A percentile compares a stretch with the other conserved stretches of the same genome.
These are phyloP conservation scores for Ophiorrhiza pumila DNA, from an alignment of 257 asterid genomes.

Conservation along the genomic window DNA sequence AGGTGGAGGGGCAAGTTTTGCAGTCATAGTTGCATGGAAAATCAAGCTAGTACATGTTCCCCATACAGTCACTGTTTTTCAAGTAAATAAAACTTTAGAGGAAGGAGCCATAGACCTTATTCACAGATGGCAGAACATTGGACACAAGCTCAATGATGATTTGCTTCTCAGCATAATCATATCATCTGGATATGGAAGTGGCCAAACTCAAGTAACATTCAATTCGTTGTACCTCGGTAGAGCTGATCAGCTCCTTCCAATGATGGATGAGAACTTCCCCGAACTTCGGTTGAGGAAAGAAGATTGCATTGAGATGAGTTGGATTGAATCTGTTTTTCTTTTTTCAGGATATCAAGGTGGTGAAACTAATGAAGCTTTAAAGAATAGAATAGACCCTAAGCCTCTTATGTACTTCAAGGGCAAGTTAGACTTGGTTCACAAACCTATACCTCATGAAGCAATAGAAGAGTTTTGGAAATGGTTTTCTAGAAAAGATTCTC, in stretches of 20 bases:
- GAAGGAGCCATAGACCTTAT: constrained; percentile 23
- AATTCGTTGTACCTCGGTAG: constrained; percentile 38
- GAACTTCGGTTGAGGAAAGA: constrained; percentile 40
- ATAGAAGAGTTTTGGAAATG: constrained; percentile 21
- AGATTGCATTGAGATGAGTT: too few relatives aligned
- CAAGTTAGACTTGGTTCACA: constrained; percentile 40
- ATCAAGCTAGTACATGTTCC: constrained; percentile 44
- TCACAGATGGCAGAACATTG: constrained; percentile 37
- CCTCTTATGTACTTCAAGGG: constrained; percentile 45
- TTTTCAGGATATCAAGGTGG: constrained; percentile 19
- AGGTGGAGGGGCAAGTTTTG: constrained; percentile 62
- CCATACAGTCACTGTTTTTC: constrained; percentile 35
- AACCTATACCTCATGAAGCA: constrained; percentile 28
- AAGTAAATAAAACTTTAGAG: constrained; percentile 18
- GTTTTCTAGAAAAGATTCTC: constrained; percentile 21
- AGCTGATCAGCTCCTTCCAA: not conserved
- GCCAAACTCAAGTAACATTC: constrained; percentile 25
- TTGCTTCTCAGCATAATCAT: constrained; percentile 40
- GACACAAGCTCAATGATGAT: constrained; percentile 29
- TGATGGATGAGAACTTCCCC: constrained; percentile 30
- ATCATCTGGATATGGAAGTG: not conserved
- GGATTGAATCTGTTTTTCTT: constrained; percentile 40
- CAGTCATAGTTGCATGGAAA: constrained; percentile 46
- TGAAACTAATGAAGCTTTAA: constrained; percentile 20
- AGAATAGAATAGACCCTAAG: constrained; percentile 26